A percentile compares a stretch with the other conserved stretches of the same genome.
Conservation (phyloP, 345 rosid genomes). For the Euphorbia peplus region DNA sequence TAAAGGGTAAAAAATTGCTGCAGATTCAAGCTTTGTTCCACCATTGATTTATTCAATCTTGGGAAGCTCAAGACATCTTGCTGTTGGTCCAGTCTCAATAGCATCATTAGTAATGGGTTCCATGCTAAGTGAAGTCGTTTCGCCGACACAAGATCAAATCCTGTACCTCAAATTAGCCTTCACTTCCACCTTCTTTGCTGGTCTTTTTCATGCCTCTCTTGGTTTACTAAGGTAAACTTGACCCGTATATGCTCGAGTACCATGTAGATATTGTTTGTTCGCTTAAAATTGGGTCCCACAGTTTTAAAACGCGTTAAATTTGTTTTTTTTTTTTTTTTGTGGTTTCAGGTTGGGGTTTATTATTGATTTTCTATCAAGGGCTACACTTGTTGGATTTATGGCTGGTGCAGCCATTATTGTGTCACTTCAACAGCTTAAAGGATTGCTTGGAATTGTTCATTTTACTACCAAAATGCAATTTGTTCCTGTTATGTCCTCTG, state of each 20-base stretch:
- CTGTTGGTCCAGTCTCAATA: conserved; percentile 94
- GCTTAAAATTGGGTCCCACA: too few species aligned
- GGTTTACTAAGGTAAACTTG: conserved; percentile 87
- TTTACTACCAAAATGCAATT: conserved; percentile 88
- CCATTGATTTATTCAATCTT: conserved; percentile 81
- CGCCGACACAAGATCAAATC: conserved; percentile 53
- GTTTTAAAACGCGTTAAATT: too few species aligned
- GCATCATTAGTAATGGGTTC: conserved; percentile 98
- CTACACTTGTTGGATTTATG: conserved; percentile 92
- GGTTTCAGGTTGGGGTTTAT: conserved; percentile 81
- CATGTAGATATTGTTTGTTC: too few species aligned
- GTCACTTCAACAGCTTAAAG: conserved; percentile 88
- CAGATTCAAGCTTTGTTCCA: conserved; percentile 99
- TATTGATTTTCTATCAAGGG: conserved; percentile 95
- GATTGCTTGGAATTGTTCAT: conserved; percentile 91
- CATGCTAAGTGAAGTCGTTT: conserved; percentile 77
- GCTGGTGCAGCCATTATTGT: conserved; percentile 98
- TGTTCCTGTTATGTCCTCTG: conserved; percentile 68
- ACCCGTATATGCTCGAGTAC: too few species aligned
- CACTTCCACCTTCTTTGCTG: conserved; percentile 97
- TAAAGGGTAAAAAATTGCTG: conserved; percentile 17
- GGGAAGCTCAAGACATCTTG: conserved; percentile 92
- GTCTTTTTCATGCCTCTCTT: conserved; percentile 84
- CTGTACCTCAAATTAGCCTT: conserved; percentile 82
- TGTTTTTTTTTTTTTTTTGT: neutral